These are phyloP conservation scores for Pyracantha coccinea DNA, from an alignment of 331 rosid species.

Conservation along the genomic window DNA sequence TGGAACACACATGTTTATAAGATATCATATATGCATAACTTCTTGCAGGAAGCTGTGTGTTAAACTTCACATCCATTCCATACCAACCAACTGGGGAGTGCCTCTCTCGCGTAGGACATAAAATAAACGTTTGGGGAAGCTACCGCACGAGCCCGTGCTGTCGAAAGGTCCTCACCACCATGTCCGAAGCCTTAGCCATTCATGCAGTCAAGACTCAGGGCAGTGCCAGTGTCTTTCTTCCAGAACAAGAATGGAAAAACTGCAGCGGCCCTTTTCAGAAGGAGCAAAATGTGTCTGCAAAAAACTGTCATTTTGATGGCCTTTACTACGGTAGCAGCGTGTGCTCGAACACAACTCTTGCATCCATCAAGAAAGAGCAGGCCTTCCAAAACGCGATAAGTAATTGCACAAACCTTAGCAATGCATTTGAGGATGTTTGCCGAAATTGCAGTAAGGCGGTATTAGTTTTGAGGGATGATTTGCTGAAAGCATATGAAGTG, in stretches of 20 bases:
- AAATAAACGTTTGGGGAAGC: conserved; percentile 31
- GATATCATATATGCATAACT: background rate
- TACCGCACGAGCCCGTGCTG: conserved; percentile 50
- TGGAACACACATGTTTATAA: background rate
- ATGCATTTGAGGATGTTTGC: conserved; percentile 19
- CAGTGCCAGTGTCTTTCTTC: conserved; percentile 13
- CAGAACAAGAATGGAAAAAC: conserved; percentile 20
- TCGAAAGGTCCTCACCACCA: conserved; percentile 37
- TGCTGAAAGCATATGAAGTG: background rate
- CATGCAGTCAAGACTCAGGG: background rate
- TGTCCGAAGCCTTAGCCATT: conserved; percentile 40
- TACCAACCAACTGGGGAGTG: conserved; percentile 38
- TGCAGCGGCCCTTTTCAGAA: conserved; percentile 23
- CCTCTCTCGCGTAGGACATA: background rate
- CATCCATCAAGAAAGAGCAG: background rate
- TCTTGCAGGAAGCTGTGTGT: conserved; percentile 33
- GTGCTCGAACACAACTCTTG: conserved; percentile 26
- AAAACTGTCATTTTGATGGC: conserved; percentile 30
- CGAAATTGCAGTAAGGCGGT: conserved; percentile 24
- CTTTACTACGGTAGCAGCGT: conserved; percentile 14
- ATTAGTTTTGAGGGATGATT: conserved; percentile 5
- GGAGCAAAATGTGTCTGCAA: conserved; percentile 11
- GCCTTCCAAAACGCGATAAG: conserved; percentile 22
- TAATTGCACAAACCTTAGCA: conserved; percentile 32
- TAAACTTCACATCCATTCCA: conserved; percentile 29